Conservation (phyloP, 2,329 filamentous ascomycete species). For the Keithomyces neogunnii region DNA sequence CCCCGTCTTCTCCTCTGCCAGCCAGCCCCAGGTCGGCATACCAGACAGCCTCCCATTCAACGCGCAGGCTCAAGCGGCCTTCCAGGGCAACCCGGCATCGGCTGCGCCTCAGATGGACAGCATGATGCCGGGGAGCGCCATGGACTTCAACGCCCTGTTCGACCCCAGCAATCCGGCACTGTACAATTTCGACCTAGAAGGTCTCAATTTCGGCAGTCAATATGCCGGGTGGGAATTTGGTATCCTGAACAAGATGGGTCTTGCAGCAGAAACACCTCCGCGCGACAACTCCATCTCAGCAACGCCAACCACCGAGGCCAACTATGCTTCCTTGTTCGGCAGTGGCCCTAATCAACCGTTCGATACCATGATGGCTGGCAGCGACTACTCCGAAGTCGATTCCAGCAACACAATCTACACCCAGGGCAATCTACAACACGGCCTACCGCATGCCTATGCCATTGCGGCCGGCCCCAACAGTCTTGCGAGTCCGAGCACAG, state of each 20-base stretch:
- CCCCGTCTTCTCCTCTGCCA: slow-evolving; percentile 39
- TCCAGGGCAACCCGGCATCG: slow-evolving; percentile 46
- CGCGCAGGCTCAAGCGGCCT: slow-evolving; percentile 61
- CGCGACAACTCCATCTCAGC: slow-evolving; percentile 50
- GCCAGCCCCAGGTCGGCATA: slow-evolving; percentile 37
- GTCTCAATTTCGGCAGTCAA: slow-evolving; percentile 81
- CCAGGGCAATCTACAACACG: slow-evolving; percentile 52
- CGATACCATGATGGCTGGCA: slow-evolving; percentile 36
- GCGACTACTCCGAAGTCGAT: slow-evolving; percentile 47
- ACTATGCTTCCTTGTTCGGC: slow-evolving; percentile 39
- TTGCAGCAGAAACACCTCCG: slow-evolving; percentile 64
- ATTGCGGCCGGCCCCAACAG: slow-evolving; percentile 55
- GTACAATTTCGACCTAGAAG: slow-evolving; percentile 93
- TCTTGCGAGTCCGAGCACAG: slow-evolving; percentile 55
- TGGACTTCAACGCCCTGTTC: slow-evolving; percentile 59
- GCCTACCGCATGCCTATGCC: slow-evolving; percentile 56
- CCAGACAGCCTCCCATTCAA: slow-evolving; percentile 47
- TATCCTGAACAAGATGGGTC: slow-evolving; percentile 90
- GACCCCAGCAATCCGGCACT: slow-evolving; percentile 86
- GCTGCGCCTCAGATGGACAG: slow-evolving; percentile 37
- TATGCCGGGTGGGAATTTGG: slow-evolving; percentile 94
- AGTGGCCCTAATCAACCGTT: slow-evolving; percentile 44
- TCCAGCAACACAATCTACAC: slow-evolving; percentile 39
- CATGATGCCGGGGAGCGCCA: slow-evolving; percentile 40
- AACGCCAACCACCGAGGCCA: slow-evolving; percentile 27